Conservation (phyloP, 1,139 yeast species). For the Lodderomyces elongisporus region DNA sequence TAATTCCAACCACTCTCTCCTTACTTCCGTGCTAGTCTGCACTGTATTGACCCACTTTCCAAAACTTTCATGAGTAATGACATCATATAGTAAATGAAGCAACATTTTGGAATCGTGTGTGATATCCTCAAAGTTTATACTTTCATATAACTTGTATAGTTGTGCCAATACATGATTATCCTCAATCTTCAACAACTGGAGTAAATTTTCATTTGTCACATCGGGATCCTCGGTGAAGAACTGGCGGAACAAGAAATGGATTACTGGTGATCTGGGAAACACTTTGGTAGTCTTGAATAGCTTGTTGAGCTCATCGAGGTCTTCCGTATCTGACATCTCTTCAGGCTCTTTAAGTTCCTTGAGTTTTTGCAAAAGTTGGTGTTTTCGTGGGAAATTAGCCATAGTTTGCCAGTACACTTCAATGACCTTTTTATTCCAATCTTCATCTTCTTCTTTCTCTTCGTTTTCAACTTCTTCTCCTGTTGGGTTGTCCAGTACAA, state of each 20-base stretch:
- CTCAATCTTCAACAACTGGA: conserved; percentile 9
- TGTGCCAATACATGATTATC: conserved; percentile 7
- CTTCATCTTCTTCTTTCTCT: background rate
- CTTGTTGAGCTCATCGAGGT: conserved; percentile 3
- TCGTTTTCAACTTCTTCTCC: too few relatives aligned
- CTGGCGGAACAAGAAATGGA: conserved; percentile 13
- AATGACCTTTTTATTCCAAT: too few relatives aligned
- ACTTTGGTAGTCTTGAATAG: conserved; percentile 6
- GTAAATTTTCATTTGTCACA: too few relatives aligned
- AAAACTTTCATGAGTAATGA: conserved; percentile 22
- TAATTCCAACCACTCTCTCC: conserved; percentile 12
- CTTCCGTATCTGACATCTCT: too few relatives aligned
- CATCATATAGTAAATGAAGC: conserved; percentile 13
- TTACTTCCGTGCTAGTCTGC: background rate
- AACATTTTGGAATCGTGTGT: too few relatives aligned
- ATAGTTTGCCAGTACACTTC: conserved; percentile 14
- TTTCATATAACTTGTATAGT: too few relatives aligned
- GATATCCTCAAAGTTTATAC: too few relatives aligned
- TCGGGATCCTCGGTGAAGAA: too few relatives aligned
- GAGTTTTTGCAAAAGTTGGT: too few relatives aligned
- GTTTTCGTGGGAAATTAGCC: conserved; percentile 12
- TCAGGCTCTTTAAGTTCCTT: too few relatives aligned
- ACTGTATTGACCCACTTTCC: conserved; percentile 15
- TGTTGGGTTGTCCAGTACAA: conserved; percentile 2
- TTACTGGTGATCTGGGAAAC: conserved; percentile 6